phyloP scores from a whole-genome alignment of 2,329 filamentous ascomycete species.

The Calonectria pseudoreteaudii region DNA sequence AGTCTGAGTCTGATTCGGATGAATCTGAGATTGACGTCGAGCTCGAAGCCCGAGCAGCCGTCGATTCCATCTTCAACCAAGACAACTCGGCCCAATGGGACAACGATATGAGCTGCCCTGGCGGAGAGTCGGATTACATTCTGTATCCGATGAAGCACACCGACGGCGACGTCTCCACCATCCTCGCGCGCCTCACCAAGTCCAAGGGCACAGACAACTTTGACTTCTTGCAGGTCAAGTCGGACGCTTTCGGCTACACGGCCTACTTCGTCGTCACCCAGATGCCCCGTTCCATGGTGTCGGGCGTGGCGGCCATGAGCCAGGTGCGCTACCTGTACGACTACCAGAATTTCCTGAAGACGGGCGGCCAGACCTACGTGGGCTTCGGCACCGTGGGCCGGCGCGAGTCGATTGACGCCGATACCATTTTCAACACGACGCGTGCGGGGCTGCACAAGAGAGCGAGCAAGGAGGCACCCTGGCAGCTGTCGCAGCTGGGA shows the following conservation, averaged over 20 bases:
- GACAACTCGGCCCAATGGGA: background rate
- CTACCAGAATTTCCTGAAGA: constrained; percentile 9
- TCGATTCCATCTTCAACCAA: constrained; percentile 2
- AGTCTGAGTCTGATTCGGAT: background rate
- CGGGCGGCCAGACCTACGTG: background rate
- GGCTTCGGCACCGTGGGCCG: background rate
- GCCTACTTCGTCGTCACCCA: background rate
- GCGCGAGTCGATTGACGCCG: background rate
- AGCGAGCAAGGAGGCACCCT: background rate
- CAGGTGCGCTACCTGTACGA: constrained; percentile 7
- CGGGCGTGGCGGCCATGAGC: background rate
- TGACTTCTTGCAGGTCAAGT: background rate
- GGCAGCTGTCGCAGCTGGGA: background rate
- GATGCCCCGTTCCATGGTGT: background rate
- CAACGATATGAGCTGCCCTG: constrained; percentile 2
- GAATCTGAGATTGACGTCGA: background rate
- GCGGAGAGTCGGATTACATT: constrained; percentile 5
- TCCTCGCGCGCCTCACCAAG: background rate
- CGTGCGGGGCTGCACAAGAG: background rate
- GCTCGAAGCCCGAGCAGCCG: background rate
- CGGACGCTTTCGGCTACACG: background rate
- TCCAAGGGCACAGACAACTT: constrained; percentile 1
- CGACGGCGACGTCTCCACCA: background rate
- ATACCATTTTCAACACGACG: background rate
- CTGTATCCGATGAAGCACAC: background rate